Evolutionary conservation across 306 rosid species (phyloP).

Genomic region (Pterocarpus santalinus): DNA sequence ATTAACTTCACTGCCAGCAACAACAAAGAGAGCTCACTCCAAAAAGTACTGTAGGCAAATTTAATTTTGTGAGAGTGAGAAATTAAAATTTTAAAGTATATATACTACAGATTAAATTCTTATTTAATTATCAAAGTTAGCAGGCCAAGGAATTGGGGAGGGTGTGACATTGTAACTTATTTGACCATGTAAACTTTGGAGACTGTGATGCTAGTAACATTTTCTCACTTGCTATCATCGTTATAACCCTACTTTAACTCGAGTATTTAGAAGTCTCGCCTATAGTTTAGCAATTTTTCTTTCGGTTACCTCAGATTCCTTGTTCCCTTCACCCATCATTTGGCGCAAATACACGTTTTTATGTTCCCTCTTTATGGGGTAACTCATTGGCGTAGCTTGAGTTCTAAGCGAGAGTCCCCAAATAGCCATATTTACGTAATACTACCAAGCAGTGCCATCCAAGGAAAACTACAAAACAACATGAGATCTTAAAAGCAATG

Average conservation of each 20-base stretch:
- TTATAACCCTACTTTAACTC: slow-evolving; percentile 43
- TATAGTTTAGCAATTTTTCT: slow-evolving; percentile 51
- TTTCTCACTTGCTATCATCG: slow-evolving; percentile 38
- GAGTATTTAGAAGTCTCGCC: slow-evolving; percentile 49
- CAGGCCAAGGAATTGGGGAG: slow-evolving; percentile 72
- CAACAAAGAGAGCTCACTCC: no score
- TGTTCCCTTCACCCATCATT: slow-evolving; percentile 66
- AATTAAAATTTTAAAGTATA: background rate
- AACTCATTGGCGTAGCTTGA: slow-evolving; percentile 33
- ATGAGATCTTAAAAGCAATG: slow-evolving; percentile 18
- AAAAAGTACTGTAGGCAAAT: no score
- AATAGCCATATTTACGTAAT: slow-evolving; percentile 32
- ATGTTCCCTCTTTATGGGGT: slow-evolving; percentile 50
- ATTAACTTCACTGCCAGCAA: background rate
- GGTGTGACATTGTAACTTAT: slow-evolving; percentile 57
- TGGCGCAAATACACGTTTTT: slow-evolving; percentile 47
- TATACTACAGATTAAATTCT: background rate
- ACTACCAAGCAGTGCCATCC: slow-evolving; percentile 30
- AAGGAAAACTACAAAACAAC: slow-evolving; percentile 20
- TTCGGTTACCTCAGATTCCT: slow-evolving; percentile 69
- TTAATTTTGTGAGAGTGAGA: background rate
- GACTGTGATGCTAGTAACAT: slow-evolving; percentile 56
- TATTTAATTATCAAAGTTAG: slow-evolving; percentile 50
- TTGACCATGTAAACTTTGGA: slow-evolving; percentile 66
- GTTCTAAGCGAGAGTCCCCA: slow-evolving; percentile 35